These are phyloP conservation scores for Circinella minor DNA, from an alignment of 371 early-diverging fungal species.

Conservation along the genomic window DNA sequence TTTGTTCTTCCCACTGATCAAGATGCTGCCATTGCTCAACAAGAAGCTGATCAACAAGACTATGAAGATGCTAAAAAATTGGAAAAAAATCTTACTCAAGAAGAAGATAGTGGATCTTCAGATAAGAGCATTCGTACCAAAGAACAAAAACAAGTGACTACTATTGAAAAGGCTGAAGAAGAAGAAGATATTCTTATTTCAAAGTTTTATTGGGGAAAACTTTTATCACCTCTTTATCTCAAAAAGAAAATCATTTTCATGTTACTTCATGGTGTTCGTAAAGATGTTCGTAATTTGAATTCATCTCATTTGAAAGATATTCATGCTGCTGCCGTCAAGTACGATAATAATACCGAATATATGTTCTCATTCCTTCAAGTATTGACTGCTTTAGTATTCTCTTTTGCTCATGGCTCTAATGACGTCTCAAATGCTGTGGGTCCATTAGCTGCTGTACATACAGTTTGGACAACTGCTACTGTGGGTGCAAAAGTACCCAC, in stretches of 20 bases:
- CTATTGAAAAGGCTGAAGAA: conserved; percentile 10
- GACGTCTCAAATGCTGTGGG: conserved; percentile 92
- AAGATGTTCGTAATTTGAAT: conserved; percentile 64
- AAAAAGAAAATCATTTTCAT: conserved; percentile 20
- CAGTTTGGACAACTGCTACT: conserved; percentile 68
- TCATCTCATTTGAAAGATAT: conserved; percentile 52
- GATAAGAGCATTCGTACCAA: background rate
- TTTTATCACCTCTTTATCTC: conserved; percentile 7
- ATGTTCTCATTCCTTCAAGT: conserved; percentile 88
- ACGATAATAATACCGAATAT: conserved; percentile 81
- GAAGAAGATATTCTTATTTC: background rate
- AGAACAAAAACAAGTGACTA: background rate
- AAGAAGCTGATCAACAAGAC: conserved; percentile 10
- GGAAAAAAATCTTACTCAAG: background rate
- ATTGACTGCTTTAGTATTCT: conserved; percentile 83
- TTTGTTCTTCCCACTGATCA: background rate
- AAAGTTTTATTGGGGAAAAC: background rate
- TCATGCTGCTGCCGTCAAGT: conserved; percentile 69
- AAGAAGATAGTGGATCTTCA: conserved; percentile 10
- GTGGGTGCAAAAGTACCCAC: conserved; percentile 65
- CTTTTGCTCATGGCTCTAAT: conserved; percentile 91
- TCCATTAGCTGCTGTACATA: conserved; percentile 70
- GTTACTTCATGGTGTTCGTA: conserved; percentile 53
- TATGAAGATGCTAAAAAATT: background rate
- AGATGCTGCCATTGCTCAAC: conserved; percentile 1